Conservation (phyloP, 306 rosid species). For the Herpetospermum pedunculosum region DNA sequence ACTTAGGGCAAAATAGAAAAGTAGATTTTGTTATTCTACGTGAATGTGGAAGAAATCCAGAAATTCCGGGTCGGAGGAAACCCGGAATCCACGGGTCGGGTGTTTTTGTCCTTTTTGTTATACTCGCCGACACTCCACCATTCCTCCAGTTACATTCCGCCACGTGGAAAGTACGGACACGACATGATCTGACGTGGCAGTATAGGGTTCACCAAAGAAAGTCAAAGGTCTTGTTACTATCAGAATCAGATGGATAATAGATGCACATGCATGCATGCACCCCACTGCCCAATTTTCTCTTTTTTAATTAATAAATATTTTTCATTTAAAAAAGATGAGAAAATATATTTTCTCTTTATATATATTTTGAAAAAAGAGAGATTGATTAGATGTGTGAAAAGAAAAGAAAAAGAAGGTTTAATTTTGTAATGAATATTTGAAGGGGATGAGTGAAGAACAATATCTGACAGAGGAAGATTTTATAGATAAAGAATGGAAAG, state of each 20-base stretch:
- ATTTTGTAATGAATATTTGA: background rate
- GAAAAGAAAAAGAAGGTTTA: background rate
- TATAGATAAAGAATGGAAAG: background rate
- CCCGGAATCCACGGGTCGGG: background rate
- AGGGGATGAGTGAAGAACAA: background rate
- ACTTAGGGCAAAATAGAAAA: no score
- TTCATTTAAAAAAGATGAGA: no score
- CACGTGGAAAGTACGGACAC: background rate
- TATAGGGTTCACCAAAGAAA: background rate
- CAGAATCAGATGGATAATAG: background rate
- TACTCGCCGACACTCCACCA: background rate
- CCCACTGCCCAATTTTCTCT: background rate
- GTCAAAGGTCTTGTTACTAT: background rate
- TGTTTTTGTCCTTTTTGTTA: background rate
- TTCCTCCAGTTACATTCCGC: background rate
- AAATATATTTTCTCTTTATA: background rate
- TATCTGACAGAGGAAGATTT: slow-evolving; percentile 3
- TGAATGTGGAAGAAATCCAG: background rate
- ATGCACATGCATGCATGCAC: background rate
- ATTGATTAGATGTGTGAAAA: background rate
- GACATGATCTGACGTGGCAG: slow-evolving; percentile 3
- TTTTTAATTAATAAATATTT: background rate
- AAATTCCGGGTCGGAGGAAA: background rate
- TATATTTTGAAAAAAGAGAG: background rate
- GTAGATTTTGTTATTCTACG: background rate